Conservation (phyloP, 805 yeast genomes). For the Wickerhamomyces hampshirensis region DNA sequence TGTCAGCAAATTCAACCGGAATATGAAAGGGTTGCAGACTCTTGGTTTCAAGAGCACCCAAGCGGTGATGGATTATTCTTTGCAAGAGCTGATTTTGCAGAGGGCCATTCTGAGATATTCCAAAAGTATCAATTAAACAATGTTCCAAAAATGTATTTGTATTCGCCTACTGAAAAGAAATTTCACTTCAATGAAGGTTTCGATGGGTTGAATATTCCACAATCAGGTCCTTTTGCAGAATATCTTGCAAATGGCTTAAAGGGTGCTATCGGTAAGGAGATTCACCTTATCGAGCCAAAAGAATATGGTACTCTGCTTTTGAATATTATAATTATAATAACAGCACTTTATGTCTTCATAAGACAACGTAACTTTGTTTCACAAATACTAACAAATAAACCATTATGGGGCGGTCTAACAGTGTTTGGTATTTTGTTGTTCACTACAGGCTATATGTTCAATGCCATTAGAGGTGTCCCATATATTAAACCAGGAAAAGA, state of each 20-base stretch:
- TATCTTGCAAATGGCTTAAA: conserved; percentile 26
- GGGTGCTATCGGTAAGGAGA: conserved; percentile 16
- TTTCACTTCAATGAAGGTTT: conserved; percentile 29
- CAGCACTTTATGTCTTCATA: conserved; percentile 26
- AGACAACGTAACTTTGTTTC: conserved; percentile 31
- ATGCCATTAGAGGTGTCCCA: conserved; percentile 63
- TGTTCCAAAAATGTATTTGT: conserved; percentile 74
- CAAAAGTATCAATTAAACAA: conserved; percentile 46
- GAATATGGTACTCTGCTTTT: conserved; percentile 34
- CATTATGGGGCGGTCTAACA: conserved; percentile 69
- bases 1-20: conserved; percentile 71
- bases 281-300: conserved; percentile 30
- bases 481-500: conserved; percentile 47
- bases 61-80: conserved; percentile 56
- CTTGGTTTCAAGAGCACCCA: conserved; percentile 60
- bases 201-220: conserved; percentile 29
- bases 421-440: conserved; percentile 65
- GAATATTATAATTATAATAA: conserved; percentile 27
- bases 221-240: conserved; percentile 26
- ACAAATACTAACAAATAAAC: conserved; percentile 42
- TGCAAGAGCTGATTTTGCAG: conserved; percentile 67
- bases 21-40: conserved; percentile 52
- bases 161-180: conserved; percentile 47
- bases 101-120: conserved; percentile 44
- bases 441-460: conserved; percentile 91